Base-by-base conservation (phyloP, 805 yeast species). In the Saccharomycopsis sp. region DNA sequence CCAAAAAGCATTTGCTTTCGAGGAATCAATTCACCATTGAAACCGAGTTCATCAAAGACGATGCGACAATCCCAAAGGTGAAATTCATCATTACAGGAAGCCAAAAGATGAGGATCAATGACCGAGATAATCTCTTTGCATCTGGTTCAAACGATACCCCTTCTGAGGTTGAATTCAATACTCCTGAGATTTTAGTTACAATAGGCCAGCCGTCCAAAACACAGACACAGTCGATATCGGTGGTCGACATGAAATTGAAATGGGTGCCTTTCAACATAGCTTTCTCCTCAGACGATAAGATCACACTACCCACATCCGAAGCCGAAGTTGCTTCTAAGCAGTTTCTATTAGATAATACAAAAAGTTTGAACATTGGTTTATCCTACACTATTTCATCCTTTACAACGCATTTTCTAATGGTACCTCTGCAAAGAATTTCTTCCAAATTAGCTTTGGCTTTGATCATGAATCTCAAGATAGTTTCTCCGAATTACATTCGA, bases 321-420 rank as follows among this genome's bases (percentile, higher is more conserved):
- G 27, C n/a, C 27, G 12, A 25, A 2, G 27, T 10, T 9, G 2
- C 27, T n/a, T 9, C 27, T n/a, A 25, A 30, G 2, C 10, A 10
- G 20, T 29, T 40, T 13, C 19, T 9, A 16, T 25, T 13, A 16
- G 36, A 30, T 30, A 19, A 30, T 20, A 13, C 12, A 6, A 20
- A 22, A 17, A 20, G 15, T 7, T 17, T 41, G 21, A 35, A 35
- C 15, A 31, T 39, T 5, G 18, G n/a, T 6, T 19, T 15, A 16
- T 12, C 21, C 17, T 8, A 36, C 12, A 27, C 3, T 7, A 30
- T 43, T 19, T 27, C 8, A 15, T 34, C 19, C 3, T 7, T 17
- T 4, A 43, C 48, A 5, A 43, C 44, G 5, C 38, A 36, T 22
- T 43, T 43, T 29, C 30, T 43, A 13, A 27, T 39, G 13, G n/a